These are phyloP conservation scores for Lepiota brunneoincarnata DNA, from an alignment of 768 basidiomycete genomes.

Conservation along the genomic window DNA sequence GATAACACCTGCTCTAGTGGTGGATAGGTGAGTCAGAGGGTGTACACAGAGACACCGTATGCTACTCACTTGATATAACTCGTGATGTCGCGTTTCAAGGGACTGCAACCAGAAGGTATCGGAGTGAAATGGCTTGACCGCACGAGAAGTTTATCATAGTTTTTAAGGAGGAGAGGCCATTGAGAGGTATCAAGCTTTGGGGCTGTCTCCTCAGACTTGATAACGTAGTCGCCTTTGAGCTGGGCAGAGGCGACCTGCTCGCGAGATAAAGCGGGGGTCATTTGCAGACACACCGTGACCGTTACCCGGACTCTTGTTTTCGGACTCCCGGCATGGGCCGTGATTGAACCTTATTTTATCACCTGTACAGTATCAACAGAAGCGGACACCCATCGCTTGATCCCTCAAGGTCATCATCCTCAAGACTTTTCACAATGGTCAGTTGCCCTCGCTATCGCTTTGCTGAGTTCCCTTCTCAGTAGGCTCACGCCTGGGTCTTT, in stretches of 20 bases:
- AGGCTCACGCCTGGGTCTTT: slow-evolving; percentile 61
- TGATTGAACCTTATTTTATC: slow-evolving; percentile 29
- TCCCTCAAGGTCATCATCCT: slow-evolving; percentile 13
- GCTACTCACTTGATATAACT: slow-evolving; percentile 83
- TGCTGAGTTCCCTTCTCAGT: slow-evolving; percentile 93
- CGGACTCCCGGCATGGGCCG: slow-evolving; percentile 16
- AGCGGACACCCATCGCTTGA: slow-evolving; percentile 20
- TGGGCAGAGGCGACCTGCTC: slow-evolving; percentile 75
- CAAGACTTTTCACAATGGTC: slow-evolving; percentile 58
- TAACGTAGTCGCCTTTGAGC: slow-evolving; percentile 70
- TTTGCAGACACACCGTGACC: slow-evolving; percentile 14
- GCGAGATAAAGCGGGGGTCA: slow-evolving; percentile 55
- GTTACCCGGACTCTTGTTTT: slow-evolving; percentile 1
- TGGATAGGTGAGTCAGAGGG: slow-evolving; percentile 7
- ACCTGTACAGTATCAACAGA: slow-evolving; percentile 57
- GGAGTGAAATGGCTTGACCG: slow-evolving; percentile 98
- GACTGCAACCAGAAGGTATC: slow-evolving; percentile 90
- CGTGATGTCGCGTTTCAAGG: slow-evolving; percentile 90
- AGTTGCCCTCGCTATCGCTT: slow-evolving; percentile 67
- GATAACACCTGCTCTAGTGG: slow-evolving; percentile 90
- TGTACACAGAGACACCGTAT: not conserved
- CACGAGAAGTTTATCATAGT: slow-evolving; percentile 95
- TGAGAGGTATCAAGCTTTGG: slow-evolving; percentile 91
- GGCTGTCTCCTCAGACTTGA: slow-evolving; percentile 72
- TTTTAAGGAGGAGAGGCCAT: slow-evolving; percentile 98